A percentile compares a stretch with the other conserved stretches of the same genome.
These are phyloP conservation scores for Rhododendron mucronatum DNA, from an alignment of 148 eudicot genomes.

Conservation along the genomic window DNA sequence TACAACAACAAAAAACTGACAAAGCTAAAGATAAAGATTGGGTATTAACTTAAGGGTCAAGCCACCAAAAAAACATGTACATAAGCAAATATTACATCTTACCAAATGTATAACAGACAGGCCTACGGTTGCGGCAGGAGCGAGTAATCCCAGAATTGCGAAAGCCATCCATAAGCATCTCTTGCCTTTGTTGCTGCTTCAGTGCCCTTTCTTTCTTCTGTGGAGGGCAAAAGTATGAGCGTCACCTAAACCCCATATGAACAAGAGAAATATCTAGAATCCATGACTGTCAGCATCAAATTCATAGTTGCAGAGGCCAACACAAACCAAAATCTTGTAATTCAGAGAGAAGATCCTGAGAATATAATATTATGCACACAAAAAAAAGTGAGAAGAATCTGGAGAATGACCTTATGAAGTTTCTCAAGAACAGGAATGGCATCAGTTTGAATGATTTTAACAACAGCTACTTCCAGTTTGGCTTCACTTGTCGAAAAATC, in stretches of 20 bases:
- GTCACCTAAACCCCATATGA: constrained; percentile 2
- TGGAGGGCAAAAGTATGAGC: constrained; percentile 5
- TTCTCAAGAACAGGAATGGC: constrained; percentile 74
- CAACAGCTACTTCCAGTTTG: constrained; percentile 54
- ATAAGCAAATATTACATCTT: constrained; percentile 21
- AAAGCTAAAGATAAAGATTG: neutral
- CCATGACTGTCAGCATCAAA: neutral
- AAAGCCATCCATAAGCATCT: constrained; percentile 31
- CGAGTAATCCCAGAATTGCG: constrained; percentile 44
- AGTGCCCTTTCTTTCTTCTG: constrained; percentile 70
- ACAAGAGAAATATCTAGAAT: neutral
- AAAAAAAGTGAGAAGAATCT: neutral
- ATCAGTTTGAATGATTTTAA: constrained; percentile 52
- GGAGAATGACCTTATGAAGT: constrained; percentile 47
- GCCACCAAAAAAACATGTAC: neutral
- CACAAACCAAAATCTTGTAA: neutral
- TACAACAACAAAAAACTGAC: neutral
- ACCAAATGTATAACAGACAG: constrained; percentile 80
- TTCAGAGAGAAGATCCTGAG: neutral
- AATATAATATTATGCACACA: neutral
- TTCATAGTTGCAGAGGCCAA: neutral
- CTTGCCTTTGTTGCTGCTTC: constrained; percentile 41
- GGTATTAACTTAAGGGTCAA: neutral
- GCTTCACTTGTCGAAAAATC: constrained; percentile 51
- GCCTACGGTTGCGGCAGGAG: constrained; percentile 60